Percentiles rank a stretch among this genome's conserved stretches.
These are phyloP conservation scores for Ottelia alismoides DNA, from an alignment of 106 monocot genomes.

Conservation along the genomic window DNA sequence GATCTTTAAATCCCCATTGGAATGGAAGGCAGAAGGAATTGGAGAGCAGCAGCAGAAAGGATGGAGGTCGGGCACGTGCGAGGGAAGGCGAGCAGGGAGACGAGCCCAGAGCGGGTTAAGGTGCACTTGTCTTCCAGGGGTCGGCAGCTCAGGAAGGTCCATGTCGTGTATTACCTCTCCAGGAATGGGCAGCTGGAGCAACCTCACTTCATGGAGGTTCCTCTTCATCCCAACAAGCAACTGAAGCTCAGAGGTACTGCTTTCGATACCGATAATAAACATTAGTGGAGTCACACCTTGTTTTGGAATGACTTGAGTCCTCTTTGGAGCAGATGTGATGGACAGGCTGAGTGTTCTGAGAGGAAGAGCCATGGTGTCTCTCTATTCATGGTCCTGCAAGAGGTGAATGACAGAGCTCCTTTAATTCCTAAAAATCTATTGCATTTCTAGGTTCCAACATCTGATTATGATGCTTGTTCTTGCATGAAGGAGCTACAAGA, in stretches of 20 bases:
- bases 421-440: too few species aligned
- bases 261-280: too few species aligned
- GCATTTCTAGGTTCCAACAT: too few species aligned
- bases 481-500: slow-evolving; percentile 85
- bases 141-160: slow-evolving; percentile 30
- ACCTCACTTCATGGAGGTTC: slow-evolving; percentile 88
- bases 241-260: slow-evolving; percentile 74
- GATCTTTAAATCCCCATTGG: background rate
- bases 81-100: slow-evolving; percentile 4
- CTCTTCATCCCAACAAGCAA: slow-evolving; percentile 48
- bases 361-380: slow-evolving; percentile 71
- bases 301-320: slow-evolving; percentile 1
- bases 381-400: slow-evolving; percentile 92
- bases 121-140: slow-evolving; percentile 9
- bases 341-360: slow-evolving; percentile 55
- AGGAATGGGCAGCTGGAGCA: slow-evolving; percentile 95
- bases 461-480: too few species aligned
- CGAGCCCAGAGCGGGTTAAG: slow-evolving; percentile 7
- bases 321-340: slow-evolving; percentile 40
- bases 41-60: background rate
- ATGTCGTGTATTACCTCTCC: slow-evolving; percentile 73
- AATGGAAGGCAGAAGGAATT: background rate
- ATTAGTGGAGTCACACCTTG: background rate
- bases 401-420: too few species aligned
- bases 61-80: background rate